phyloP scores from a whole-genome alignment of 2,329 filamentous ascomycete genomes.

The Bipolaris bicolor region DNA sequence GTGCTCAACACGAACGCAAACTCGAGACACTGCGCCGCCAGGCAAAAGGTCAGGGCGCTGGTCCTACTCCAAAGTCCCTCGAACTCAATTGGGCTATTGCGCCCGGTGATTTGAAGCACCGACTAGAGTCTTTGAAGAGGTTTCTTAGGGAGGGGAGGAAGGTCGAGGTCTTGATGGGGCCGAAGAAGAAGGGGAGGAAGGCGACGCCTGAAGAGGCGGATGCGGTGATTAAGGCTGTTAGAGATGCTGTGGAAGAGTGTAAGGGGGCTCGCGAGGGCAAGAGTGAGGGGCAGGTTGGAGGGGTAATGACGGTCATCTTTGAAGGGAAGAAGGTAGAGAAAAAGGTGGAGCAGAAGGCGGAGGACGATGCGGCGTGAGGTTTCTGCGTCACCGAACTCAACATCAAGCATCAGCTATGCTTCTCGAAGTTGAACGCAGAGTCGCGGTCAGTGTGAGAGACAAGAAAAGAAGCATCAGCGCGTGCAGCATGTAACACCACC shows the following conservation, averaged over 20 bases:
- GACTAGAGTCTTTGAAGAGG: conserved; percentile 57
- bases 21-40: conserved; percentile 52
- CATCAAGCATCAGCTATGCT: not conserved
- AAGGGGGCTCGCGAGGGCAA: conserved; percentile 37
- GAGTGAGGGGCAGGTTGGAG: conserved; percentile 38
- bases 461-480: not conserved
- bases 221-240: conserved; percentile 61
- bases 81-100: conserved; percentile 91
- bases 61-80: conserved; percentile 68
- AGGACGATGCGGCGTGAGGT: not conserved
- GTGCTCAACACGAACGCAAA: conserved; percentile 55
- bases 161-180: conserved; percentile 75
- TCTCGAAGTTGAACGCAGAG: not conserved
- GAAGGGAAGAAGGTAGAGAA: conserved; percentile 36
- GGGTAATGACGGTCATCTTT: conserved; percentile 41
- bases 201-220: conserved; percentile 65
- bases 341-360: conserved; percentile 23
- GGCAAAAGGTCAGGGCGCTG: conserved; percentile 38
- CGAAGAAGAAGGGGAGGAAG: conserved; percentile 67
- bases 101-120: conserved; percentile 72
- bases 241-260: conserved; percentile 51
- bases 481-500: conserved; percentile 5
- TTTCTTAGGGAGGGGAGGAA: conserved; percentile 77
- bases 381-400: not conserved
- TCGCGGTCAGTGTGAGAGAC: not conserved